Conservation (phyloP, 345 rosid genomes). For the Corchorus olitorius region DNA sequence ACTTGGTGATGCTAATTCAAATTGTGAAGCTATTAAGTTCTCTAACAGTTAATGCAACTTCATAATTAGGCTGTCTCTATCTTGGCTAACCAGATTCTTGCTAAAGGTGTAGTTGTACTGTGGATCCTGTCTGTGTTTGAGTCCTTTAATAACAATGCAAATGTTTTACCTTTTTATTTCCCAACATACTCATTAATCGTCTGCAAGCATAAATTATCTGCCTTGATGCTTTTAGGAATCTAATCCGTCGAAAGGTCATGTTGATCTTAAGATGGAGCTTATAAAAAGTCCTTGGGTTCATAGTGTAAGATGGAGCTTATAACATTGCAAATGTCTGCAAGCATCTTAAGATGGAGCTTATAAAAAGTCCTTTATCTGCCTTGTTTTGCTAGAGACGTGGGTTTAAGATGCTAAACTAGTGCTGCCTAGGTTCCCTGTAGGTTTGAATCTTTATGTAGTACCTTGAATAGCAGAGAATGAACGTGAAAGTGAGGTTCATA, state of each 20-base stretch:
- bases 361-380: not conserved
- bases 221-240: not conserved
- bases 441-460: not conserved
- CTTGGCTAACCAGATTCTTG: not conserved
- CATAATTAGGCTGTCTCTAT: not conserved
- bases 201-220: not conserved
- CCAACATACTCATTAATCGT: not conserved
- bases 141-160: not conserved
- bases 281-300: not conserved
- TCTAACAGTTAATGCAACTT: not conserved
- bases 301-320: not conserved
- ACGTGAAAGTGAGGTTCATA: not conserved
- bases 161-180: not conserved
- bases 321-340: no score
- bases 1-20: not conserved
- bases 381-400: not conserved
- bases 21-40: not conserved
- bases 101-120: not conserved
- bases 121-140: not conserved
- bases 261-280: not conserved
- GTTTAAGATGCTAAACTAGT: not conserved
- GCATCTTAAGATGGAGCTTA: not conserved
- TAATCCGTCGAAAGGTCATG: not conserved
- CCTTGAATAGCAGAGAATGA: not conserved
- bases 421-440: not conserved